Base-by-base conservation (phyloP, 2,329 filamentous ascomycete genomes). In the Periconia sp. region DNA sequence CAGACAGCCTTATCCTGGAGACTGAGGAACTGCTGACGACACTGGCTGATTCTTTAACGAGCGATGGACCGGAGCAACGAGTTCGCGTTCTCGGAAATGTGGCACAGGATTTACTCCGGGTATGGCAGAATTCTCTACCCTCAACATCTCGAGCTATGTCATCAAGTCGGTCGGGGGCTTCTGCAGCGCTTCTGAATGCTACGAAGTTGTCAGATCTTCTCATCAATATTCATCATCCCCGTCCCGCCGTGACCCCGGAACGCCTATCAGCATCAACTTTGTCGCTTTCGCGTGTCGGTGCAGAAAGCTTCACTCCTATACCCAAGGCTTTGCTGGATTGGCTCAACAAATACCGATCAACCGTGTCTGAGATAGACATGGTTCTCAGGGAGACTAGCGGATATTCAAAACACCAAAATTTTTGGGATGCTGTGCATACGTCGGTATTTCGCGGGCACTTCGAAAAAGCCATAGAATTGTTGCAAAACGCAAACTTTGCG, bases 301-400 rank as follows among this genome's bases (percentile, higher is more conserved):
- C 62, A 15, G 57, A 54, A 43, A 63, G 63, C 3, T 70, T 64
- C 47, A 69, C 67, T 2, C 82, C 90, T 0, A 78, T 95, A 17
- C 91, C 93, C 1, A 87, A 88, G 66, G 82, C 92, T 15, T 77
- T 97, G 14, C 86, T 97, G 57, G 83, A 90, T 63, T 97, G 93
- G 93, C 80, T 96, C 59, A 82, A 90, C 50, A 80, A 81, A 15
- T 84, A 90, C 65, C 91, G 96, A 68, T 85, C 89, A 57, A 82
- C 88, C 23, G 81, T 82, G 1, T 81, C 85, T 48, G 88, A 92
- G 64, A 77, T 89, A 20, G 79, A 85, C 37, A 79, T 85, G 3
- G 81, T 97, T 20, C 77, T 83, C 57, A 79, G 81, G 27, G 76
- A 86, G 61, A 81, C 81, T 44, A 89, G 90, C 1, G 89, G 89